These are phyloP conservation scores for Aspergillus versicolor DNA, from an alignment of 2,329 filamentous ascomycete species.

Conservation along the genomic window DNA sequence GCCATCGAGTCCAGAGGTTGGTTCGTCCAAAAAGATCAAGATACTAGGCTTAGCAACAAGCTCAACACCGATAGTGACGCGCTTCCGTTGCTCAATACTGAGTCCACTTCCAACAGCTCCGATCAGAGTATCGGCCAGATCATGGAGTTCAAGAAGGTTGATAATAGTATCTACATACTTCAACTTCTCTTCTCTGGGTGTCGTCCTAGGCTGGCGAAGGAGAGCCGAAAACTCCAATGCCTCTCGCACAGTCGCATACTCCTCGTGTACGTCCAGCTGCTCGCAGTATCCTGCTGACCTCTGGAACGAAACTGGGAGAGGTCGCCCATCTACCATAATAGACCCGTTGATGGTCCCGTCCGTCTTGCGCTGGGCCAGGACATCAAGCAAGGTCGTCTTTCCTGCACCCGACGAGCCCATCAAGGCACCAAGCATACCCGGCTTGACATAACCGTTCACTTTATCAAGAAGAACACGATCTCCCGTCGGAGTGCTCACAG, in stretches of 20 bases:
- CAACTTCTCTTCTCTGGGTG: conserved; percentile 59
- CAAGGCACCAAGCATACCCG: conserved; percentile 72
- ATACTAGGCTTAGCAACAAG: conserved; percentile 67
- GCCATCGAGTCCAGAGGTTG: conserved; percentile 67
- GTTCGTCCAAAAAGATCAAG: conserved; percentile 70
- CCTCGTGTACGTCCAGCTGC: conserved; percentile 68
- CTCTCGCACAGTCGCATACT: conserved; percentile 64
- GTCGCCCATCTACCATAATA: conserved; percentile 65
- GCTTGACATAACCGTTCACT: conserved; percentile 73
- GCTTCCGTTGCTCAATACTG: conserved; percentile 66
- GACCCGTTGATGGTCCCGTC: conserved; percentile 62
- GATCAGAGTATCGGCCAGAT: conserved; percentile 65
- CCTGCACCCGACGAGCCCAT: conserved; percentile 78
- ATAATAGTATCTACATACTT: conserved; percentile 66
- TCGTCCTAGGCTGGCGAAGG: conserved; percentile 57
- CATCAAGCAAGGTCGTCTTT: conserved; percentile 73
- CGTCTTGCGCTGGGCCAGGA: conserved; percentile 68
- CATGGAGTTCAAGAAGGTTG: conserved; percentile 60
- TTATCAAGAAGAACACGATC: conserved; percentile 61
- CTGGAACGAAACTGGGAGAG: conserved; percentile 62
- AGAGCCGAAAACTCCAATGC: conserved; percentile 66
- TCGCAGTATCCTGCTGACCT: conserved; percentile 68
- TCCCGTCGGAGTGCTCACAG: conserved; percentile 60
- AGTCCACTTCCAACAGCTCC: conserved; percentile 41
- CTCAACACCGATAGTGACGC: conserved; percentile 70